phyloP scores from a whole-genome alignment of 2,329 filamentous ascomycete species.

The Xylariaceae sp. region DNA sequence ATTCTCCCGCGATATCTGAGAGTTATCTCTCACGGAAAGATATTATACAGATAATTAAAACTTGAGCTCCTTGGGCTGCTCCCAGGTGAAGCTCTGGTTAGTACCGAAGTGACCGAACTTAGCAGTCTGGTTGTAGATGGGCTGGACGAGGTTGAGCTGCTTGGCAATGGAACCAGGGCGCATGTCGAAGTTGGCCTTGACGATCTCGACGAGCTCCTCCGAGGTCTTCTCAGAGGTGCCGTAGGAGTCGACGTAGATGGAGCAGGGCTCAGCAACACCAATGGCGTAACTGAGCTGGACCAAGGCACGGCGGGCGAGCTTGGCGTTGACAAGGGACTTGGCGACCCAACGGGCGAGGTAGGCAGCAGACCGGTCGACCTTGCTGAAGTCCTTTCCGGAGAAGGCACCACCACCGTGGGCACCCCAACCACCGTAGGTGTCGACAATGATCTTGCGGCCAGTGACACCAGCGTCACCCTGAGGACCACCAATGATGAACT shows the following conservation, averaged over 20 bases:
- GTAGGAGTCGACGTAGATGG: conserved; percentile 96
- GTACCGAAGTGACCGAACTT: conserved; percentile 99
- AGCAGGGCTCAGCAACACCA: conserved; percentile 95
- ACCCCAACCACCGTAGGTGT: conserved; percentile 99
- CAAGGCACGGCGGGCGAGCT: conserved; percentile 83
- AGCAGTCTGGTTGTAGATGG: conserved; percentile 97
- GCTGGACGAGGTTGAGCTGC: conserved; percentile 89
- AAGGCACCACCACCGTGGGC: conserved; percentile 99
- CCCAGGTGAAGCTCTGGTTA: conserved; percentile 97
- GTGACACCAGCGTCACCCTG: conserved; percentile 98
- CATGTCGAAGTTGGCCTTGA: conserved; percentile 94
- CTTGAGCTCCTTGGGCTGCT: conserved; percentile 93
- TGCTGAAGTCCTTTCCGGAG: conserved; percentile 99
- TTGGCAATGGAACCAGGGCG: conserved; percentile 97
- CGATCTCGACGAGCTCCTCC: conserved; percentile 91
- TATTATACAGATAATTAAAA: conserved; percentile 55
- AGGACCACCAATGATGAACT: conserved; percentile 98
- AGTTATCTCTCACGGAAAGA: conserved; percentile 28
- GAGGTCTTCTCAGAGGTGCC: conserved; percentile 86
- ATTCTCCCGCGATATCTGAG: conserved; percentile 34
- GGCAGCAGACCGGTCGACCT: conserved; percentile 97
- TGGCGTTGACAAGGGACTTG: conserved; percentile 89
- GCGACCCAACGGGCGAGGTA: conserved; percentile 98
- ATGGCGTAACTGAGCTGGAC: conserved; percentile 99
- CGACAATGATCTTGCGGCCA: conserved; percentile 98